phyloP scores from a whole-genome alignment of 2,329 filamentous ascomycete species.

The Sporothrix dimorphospora region DNA sequence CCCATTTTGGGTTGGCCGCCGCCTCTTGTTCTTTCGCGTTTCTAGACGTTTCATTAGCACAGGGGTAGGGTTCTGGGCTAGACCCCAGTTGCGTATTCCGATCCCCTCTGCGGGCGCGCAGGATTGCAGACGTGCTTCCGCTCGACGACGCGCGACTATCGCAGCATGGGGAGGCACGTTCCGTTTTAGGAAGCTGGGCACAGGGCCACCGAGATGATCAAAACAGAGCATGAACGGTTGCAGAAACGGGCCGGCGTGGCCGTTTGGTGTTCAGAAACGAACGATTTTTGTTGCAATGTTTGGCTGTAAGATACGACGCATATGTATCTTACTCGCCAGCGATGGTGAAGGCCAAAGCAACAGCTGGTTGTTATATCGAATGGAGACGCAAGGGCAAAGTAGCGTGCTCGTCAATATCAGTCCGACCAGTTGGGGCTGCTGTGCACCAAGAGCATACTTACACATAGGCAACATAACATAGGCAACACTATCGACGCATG shows the following conservation, averaged over 20 bases:
- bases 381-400: neutral
- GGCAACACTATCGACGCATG: slow-evolving; percentile 19
- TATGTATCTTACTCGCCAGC: neutral
- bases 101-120: neutral
- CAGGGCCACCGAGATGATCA: slow-evolving; percentile 24
- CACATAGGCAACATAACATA: neutral
- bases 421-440: neutral
- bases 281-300: neutral
- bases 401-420: neutral
- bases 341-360: neutral
- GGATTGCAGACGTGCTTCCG: slow-evolving; percentile 19
- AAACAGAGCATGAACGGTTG: neutral
- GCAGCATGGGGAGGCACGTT: slow-evolving; percentile 8
- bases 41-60: slow-evolving; percentile 28
- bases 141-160: slow-evolving; percentile 11
- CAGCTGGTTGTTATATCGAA: neutral
- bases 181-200: slow-evolving; percentile 33
- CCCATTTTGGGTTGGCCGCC: slow-evolving; percentile 11
- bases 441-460: neutral
- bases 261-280: neutral
- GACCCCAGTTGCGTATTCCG: slow-evolving; percentile 3
- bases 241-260: neutral
- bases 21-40: slow-evolving; percentile 22
- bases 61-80: slow-evolving; percentile 14
- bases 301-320: neutral